phyloP scores from a whole-genome alignment of 2,329 filamentous ascomycete genomes.

The Arthrobotrys musiformis region DNA sequence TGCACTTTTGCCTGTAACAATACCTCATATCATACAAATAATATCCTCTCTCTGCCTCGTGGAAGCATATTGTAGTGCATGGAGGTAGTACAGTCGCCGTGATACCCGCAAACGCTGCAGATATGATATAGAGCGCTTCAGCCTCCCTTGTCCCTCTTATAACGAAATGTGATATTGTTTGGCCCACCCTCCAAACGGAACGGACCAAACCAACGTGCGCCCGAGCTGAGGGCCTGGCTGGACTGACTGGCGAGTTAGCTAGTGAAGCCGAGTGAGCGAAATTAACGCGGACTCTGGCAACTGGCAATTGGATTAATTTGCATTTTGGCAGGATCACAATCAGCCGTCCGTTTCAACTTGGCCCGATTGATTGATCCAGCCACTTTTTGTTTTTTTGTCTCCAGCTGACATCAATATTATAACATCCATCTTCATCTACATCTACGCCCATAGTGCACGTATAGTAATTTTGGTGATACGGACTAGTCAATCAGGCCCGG shows the following conservation, averaged over 20 bases:
- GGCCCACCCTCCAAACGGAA: background rate
- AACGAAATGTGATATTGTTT: too few species aligned
- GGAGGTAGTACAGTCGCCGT: too few species aligned
- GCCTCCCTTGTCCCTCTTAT: conserved; percentile 3
- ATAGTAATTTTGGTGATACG: background rate
- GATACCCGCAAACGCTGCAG: too few species aligned
- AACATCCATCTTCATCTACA: too few species aligned
- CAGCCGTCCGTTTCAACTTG: background rate
- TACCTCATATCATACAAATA: background rate
- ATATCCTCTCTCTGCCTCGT: too few species aligned
- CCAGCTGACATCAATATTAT: conserved; percentile 18
- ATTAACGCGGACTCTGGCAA: too few species aligned
- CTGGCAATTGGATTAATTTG: background rate
- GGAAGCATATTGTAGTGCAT: too few species aligned
- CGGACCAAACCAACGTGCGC: background rate
- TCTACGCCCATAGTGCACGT: too few species aligned
- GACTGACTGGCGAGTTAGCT: too few species aligned
- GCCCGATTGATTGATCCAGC: conserved; percentile 20
- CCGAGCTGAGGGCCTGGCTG: background rate
- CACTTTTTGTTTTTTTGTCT: background rate
- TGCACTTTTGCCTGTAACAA: background rate
- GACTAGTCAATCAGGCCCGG: background rate
- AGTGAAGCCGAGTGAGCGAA: conserved; percentile 6
- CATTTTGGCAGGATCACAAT: conserved; percentile 25
- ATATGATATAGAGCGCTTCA: too few species aligned